Evolutionary conservation across 371 early-diverging fungal species (phyloP).

Genomic region (Mortierella sp.): DNA sequence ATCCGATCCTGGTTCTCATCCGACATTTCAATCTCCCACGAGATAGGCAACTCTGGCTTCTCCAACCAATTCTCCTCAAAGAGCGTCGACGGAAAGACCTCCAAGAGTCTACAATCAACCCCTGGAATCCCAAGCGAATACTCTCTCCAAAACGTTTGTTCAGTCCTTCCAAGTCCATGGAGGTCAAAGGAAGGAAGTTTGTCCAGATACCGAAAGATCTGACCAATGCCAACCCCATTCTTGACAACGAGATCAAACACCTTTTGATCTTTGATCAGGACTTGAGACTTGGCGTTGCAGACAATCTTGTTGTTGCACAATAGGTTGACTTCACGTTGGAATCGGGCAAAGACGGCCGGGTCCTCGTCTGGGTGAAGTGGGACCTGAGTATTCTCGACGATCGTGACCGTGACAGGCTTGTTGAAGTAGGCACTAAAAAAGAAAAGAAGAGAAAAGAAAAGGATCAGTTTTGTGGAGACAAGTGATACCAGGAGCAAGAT

Average conservation of each 20-base stretch:
- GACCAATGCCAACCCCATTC: conserved; percentile 69
- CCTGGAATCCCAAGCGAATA: conserved; percentile 60
- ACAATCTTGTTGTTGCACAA: conserved; percentile 61
- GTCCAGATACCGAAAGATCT: conserved; percentile 68
- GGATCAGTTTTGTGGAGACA: background rate
- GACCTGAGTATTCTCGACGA: conserved; percentile 46
- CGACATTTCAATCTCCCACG: conserved; percentile 6
- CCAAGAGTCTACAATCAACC: conserved; percentile 61
- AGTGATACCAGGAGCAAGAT: background rate
- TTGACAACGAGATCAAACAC: conserved; percentile 61
- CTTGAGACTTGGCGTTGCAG: conserved; percentile 64
- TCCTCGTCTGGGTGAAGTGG: conserved; percentile 20
- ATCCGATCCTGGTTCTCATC: conserved; percentile 1
- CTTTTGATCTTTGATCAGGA: conserved; percentile 57
- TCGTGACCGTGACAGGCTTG: conserved; percentile 35
- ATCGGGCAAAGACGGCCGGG: conserved; percentile 38
- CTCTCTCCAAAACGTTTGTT: conserved; percentile 60
- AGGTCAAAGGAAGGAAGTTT: conserved; percentile 62
- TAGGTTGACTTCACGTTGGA: conserved; percentile 62
- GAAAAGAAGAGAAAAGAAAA: too few relatives aligned
- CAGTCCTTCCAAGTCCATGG: conserved; percentile 58
- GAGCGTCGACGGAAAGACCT: conserved; percentile 58
- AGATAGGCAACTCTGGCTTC: conserved; percentile 10
- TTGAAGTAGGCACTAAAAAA: conserved; percentile 51
- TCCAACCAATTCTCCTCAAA: conserved; percentile 53